A percentile compares a stretch with the other conserved stretches of the same genome.
These are phyloP conservation scores for Heliosperma pusillum DNA, from an alignment of 148 eudicot species.

Conservation along the genomic window DNA sequence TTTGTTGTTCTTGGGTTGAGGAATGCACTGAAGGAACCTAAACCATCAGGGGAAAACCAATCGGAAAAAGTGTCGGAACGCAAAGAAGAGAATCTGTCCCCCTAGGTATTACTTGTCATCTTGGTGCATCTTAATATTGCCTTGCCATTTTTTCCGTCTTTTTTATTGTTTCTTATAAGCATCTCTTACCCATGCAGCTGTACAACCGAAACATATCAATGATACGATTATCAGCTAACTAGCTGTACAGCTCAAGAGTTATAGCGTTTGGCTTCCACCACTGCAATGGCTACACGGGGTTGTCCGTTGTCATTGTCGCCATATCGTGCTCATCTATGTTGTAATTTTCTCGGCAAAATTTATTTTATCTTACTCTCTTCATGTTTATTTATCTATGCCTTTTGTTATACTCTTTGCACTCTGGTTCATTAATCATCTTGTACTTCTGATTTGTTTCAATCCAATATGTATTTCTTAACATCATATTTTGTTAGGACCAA, in stretches of 20 bases:
- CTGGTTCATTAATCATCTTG: not conserved
- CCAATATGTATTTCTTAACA: not conserved
- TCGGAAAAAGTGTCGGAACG: constrained; percentile 31
- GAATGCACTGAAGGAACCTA: constrained; percentile 49
- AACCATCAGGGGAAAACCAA: constrained; percentile 28
- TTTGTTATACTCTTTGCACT: not conserved
- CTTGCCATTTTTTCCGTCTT: not conserved
- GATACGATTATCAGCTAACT: not conserved
- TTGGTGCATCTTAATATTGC: not conserved
- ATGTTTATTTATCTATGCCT: not conserved
- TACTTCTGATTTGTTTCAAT: not conserved
- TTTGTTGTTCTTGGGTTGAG: constrained; percentile 87
- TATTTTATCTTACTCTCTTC: not conserved
- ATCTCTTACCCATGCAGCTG: not conserved
- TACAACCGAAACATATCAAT: constrained; percentile 3
- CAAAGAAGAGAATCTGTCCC: constrained; percentile 43
- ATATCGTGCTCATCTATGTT: constrained; percentile 19
- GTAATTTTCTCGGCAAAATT: constrained; percentile 6
- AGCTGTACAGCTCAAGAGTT: constrained; percentile 1
- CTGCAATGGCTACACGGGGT: constrained; percentile 9
- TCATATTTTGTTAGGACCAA: not conserved
- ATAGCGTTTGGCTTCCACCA: not conserved
- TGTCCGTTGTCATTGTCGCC: too few relatives aligned
- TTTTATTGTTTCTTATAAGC: not conserved
- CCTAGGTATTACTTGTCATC: constrained; percentile 30